Percentiles rank a stretch among this genome's conserved stretches.
These are phyloP conservation scores for Telopea speciosissima DNA, from an alignment of 177 flowering plant species.

Conservation along the genomic window DNA sequence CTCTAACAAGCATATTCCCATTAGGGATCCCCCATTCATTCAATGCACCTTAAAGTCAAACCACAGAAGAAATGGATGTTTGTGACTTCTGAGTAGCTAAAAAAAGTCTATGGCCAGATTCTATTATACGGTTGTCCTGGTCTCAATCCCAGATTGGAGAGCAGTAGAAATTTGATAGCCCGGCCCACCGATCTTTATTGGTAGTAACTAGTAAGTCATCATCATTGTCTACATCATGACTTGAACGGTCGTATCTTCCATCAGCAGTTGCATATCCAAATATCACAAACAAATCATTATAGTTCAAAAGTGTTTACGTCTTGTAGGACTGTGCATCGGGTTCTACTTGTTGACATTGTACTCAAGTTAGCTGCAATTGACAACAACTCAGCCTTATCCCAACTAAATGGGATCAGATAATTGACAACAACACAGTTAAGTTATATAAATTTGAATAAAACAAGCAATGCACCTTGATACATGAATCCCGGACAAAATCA, in stretches of 20 bases:
- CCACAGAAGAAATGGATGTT: too few relatives aligned
- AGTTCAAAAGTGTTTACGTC: constrained; percentile 13
- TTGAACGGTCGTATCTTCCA: constrained; percentile 9
- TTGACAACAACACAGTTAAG: background rate
- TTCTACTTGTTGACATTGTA: constrained; percentile 8
- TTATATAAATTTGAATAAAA: background rate
- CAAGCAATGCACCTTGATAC: constrained; percentile 12
- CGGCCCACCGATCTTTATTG: background rate
- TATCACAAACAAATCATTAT: constrained; percentile 17
- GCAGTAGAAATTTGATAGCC: too few relatives aligned
- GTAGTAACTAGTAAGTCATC: constrained; percentile 1
- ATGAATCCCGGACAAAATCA: constrained; percentile 11
- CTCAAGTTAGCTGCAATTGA: background rate
- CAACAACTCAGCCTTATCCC: background rate
- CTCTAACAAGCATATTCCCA: too few relatives aligned
- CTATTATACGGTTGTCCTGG: too few relatives aligned
- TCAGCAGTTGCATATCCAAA: constrained; percentile 10
- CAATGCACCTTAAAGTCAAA: too few relatives aligned
- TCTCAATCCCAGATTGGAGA: too few relatives aligned
- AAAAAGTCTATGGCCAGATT: too few relatives aligned
- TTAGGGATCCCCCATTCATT: too few relatives aligned
- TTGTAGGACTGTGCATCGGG: constrained; percentile 12
- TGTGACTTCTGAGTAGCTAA: too few relatives aligned
- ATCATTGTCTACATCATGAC: constrained; percentile 3
- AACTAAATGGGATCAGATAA: background rate